phyloP scores from a whole-genome alignment of 2,329 filamentous ascomycete genomes.

The Aspergillus unguis region DNA sequence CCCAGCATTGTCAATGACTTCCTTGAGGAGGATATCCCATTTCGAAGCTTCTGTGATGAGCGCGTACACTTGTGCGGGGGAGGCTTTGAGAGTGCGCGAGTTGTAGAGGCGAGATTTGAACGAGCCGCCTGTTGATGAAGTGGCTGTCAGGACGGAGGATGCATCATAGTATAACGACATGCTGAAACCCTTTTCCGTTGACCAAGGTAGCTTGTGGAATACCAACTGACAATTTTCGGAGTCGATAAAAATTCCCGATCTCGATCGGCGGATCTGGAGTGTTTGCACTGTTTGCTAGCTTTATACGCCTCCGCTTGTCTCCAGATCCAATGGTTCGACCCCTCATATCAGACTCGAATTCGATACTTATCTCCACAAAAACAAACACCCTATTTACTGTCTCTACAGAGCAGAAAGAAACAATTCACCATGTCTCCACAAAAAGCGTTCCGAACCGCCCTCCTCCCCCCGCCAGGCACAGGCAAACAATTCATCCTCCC shows the following conservation, averaged over 20 bases:
- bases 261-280: constrained; percentile 1
- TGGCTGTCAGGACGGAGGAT: constrained; percentile 65
- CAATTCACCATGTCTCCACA: background rate
- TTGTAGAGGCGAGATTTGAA: constrained; percentile 81
- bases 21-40: constrained; percentile 82
- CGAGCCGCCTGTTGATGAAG: constrained; percentile 69
- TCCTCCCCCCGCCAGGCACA: constrained; percentile 27
- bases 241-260: constrained; percentile 2
- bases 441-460: constrained; percentile 10
- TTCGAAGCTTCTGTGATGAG: constrained; percentile 82
- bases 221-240: background rate
- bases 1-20: constrained; percentile 79
- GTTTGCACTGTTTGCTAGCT: constrained; percentile 1
- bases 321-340: background rate
- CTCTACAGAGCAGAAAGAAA: background rate
- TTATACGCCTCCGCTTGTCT: background rate
- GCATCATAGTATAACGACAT: constrained; percentile 98
- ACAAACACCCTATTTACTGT: background rate
- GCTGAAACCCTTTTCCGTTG: background rate
- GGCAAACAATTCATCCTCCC: constrained; percentile 24
- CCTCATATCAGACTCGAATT: background rate
- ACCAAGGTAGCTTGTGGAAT: too few species aligned
- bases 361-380: background rate
- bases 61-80: constrained; percentile 79
- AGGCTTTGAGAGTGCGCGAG: constrained; percentile 70